Conservation (phyloP, 768 basidiomycete genomes). For the Russula vinacea region DNA sequence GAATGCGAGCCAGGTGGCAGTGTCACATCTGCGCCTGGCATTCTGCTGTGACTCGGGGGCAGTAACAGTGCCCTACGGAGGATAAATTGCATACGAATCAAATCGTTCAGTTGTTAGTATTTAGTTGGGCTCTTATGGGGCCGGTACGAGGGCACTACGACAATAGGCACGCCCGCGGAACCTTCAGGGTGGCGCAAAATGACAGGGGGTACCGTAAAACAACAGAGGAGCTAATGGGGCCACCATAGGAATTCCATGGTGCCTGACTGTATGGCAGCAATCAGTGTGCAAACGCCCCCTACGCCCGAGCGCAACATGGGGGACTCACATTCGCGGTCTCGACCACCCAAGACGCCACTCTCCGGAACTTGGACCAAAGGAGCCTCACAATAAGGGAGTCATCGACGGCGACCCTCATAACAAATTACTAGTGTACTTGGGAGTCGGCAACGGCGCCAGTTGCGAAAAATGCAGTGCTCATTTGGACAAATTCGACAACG, state of each 20-base stretch:
- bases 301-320: background rate
- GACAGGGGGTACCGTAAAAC: background rate
- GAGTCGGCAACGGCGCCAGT: background rate
- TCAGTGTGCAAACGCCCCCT: background rate
- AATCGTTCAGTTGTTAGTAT: background rate
- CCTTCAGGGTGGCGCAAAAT: background rate
- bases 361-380: background rate
- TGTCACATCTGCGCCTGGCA: background rate
- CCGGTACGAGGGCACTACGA: background rate
- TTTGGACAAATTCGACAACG: background rate
- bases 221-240: background rate
- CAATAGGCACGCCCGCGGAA: background rate
- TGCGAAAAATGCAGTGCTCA: background rate
- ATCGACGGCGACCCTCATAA: background rate
- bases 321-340: background rate
- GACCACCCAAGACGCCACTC: background rate
- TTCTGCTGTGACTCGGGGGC: background rate
- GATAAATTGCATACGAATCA: background rate
- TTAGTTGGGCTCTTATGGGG: background rate
- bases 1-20: background rate
- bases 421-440: background rate
- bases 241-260: background rate
- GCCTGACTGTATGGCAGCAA: background rate
- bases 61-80: background rate
- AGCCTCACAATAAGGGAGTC: background rate